Conservation (phyloP, 2,329 filamentous ascomycete genomes). For the Aciculosporium take region DNA sequence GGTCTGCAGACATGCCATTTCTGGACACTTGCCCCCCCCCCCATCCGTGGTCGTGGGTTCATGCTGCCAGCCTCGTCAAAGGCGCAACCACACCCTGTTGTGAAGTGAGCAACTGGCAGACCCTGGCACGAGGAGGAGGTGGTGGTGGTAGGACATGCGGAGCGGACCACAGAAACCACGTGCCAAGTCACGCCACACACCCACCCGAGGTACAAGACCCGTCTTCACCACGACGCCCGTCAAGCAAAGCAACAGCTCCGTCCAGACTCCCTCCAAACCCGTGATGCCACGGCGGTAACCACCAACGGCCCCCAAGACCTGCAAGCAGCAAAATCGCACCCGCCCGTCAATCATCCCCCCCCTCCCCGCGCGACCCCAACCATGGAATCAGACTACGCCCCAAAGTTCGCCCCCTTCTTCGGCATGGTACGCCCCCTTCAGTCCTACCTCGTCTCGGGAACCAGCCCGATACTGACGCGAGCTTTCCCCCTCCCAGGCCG, state of each 20-base stretch:
- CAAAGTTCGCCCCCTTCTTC: constrained; percentile 77
- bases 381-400: constrained; percentile 50
- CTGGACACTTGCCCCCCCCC: too few species aligned
- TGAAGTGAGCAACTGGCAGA: too few species aligned
- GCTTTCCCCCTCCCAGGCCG: constrained; percentile 20
- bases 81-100: too few species aligned
- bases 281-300: constrained; percentile 1
- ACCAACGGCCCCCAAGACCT: too few species aligned
- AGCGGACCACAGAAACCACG: background rate
- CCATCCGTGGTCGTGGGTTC: too few species aligned
- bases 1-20: too few species aligned
- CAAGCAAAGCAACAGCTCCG: background rate
- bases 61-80: too few species aligned
- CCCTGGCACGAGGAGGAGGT: too few species aligned
- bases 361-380: constrained; percentile 10
- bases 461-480: too few species aligned
- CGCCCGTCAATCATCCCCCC: background rate
- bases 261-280: background rate
- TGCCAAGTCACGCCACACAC: background rate
- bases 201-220: background rate
- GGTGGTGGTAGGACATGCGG: too few species aligned
- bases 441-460: too few species aligned
- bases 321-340: too few species aligned
- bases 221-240: background rate
- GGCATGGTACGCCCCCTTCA: constrained; percentile 62